Evolutionary conservation across 1,284 basidiomycete genomes (phyloP), one percentile per base, ranked within the genome.

Genomic region (Tylopilus sp.): DNA sequence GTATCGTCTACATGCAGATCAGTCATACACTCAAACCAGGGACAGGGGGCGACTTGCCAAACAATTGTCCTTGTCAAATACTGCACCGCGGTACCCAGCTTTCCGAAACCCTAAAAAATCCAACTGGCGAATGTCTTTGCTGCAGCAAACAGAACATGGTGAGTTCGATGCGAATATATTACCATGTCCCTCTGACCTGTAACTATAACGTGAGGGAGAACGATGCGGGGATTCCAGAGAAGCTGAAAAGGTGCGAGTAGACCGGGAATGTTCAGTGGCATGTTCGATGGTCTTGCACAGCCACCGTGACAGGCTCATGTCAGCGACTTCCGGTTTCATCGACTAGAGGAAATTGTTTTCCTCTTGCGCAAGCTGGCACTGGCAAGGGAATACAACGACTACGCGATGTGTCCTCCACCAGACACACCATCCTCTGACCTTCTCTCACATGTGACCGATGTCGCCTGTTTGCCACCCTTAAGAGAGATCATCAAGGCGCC

Each of bases 31-130:
- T 2, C 20, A 13, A 36, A 20, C 31, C 15, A 0, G 19, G 8
- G 42, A 22, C 0, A 45, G 1, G 5, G 14, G 20, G 4, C 29
- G 7, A 73, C 85, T 33, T 63, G 92, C 94, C 61, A 98, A 72
- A 67, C 96, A 98, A 62, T 99, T 98, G 70, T 99, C 96, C 75
- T 98, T 98, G 81, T 98, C 96, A 61, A 98, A 89, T 0, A 99
- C 86, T 13, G 90, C 88, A 31, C 89, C 94, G 43, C 86, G 83
- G 64, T 93, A 94, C 2, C 95, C 94, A 17, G 85, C 84, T 51
- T 77, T 76, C 55, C 81, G 80, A 35, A 98, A 76, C 15, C 85
- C 86, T n/a, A 65, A 63, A 79, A 94, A 98, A 71, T 98, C 86
- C 62, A 98, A 77, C 59, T 90, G 80, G 71, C 90, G 86, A 62